phyloP scores from a whole-genome alignment of 805 yeast genomes.

The Kodamaea kaohsiungensis region DNA sequence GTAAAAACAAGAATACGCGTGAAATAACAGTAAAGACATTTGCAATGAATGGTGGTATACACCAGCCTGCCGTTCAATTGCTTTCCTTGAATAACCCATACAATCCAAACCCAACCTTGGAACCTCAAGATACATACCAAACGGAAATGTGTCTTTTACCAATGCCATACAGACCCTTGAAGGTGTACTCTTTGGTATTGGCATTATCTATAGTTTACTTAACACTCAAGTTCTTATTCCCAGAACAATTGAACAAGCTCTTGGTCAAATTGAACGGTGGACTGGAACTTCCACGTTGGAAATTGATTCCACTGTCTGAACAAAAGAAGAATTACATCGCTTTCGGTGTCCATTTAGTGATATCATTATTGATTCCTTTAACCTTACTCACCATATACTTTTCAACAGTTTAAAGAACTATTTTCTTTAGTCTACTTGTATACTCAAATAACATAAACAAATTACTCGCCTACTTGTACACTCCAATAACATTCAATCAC shows the following conservation, averaged over 20 bases:
- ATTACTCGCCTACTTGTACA: no score
- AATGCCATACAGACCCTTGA: constrained; percentile 42
- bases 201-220: constrained; percentile 14
- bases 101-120: constrained; percentile 13
- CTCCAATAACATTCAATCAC: not conserved
- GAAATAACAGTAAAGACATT: constrained; percentile 88
- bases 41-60: constrained; percentile 92
- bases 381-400: constrained; percentile 7
- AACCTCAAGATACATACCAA: constrained; percentile 20
- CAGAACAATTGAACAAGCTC: constrained; percentile 3
- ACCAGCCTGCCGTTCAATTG: constrained; percentile 82
- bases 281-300: constrained; percentile 3
- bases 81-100: constrained; percentile 61
- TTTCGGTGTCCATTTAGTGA: constrained; percentile 2
- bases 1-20: constrained; percentile 19
- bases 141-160: constrained; percentile 61
- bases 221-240: constrained; percentile 12
- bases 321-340: not conserved
- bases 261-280: not conserved
- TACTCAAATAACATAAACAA: no score
- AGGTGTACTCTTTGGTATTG: constrained; percentile 14
- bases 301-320: not conserved
- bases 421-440: no score
- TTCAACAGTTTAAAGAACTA: constrained; percentile 6
- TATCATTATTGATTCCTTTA: constrained; percentile 6